Percentiles rank a stretch among this genome's conserved stretches.
These are phyloP conservation scores for Spongispora temasekensis DNA, from an alignment of 1,284 basidiomycete genomes.

Conservation along the genomic window DNA sequence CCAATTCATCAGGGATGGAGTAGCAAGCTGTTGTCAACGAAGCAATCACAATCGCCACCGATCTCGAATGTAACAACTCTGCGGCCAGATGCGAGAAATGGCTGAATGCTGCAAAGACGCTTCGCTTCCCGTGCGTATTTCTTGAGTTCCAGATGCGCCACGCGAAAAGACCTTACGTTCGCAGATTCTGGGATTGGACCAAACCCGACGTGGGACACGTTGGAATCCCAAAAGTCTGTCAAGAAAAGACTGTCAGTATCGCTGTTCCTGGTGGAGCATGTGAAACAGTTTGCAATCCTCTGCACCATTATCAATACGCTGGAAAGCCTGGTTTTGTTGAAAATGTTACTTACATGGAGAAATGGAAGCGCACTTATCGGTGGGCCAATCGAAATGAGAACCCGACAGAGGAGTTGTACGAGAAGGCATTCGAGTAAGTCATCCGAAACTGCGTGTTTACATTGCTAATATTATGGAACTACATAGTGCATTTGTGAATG, in stretches of 20 bases:
- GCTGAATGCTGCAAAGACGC: conserved; percentile 10
- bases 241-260: conserved; percentile 1
- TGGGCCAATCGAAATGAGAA: conserved; percentile 8
- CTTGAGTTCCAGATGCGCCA: not conserved
- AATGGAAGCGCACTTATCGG: conserved; percentile 18
- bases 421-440: conserved; percentile 8
- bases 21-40: conserved; percentile 20
- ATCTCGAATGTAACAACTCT: conserved; percentile 3
- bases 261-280: not conserved
- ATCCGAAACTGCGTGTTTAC: too few relatives aligned
- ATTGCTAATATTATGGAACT: not conserved
- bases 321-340: conserved; percentile 1
- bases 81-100: conserved; percentile 8
- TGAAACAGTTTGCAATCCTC: conserved; percentile 8
- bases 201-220: not conserved
- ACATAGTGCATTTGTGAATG: conserved; percentile 13
- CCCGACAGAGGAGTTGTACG: conserved; percentile 13
- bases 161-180: not conserved
- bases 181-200: conserved; percentile 24
- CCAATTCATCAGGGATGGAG: not conserved
- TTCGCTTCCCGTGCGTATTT: conserved; percentile 19
- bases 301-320: conserved; percentile 19
- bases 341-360: conserved; percentile 11
- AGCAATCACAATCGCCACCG: conserved; percentile 14
- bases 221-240: conserved; percentile 14